These are phyloP conservation scores for Cercophora scortea DNA, from an alignment of 495 filamentous ascomycete genomes.

Conservation along the genomic window DNA sequence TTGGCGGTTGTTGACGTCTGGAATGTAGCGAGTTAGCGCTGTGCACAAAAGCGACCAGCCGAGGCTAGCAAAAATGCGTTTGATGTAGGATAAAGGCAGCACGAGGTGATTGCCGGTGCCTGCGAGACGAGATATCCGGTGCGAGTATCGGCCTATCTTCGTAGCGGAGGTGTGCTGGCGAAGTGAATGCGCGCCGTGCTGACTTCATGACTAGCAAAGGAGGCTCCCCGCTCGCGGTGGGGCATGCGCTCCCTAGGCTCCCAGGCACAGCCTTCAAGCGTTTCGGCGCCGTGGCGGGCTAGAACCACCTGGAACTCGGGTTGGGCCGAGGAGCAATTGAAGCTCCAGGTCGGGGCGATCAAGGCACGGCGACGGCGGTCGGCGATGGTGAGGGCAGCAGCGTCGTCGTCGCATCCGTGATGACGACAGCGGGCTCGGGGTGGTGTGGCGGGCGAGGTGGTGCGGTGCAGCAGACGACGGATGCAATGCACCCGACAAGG, in stretches of 20 bases:
- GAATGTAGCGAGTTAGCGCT: constrained; percentile 20
- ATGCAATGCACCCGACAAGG: background rate
- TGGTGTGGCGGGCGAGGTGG: constrained; percentile 8
- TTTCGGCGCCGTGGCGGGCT: constrained; percentile 1
- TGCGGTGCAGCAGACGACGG: constrained; percentile 11
- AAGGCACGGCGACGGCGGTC: constrained; percentile 3
- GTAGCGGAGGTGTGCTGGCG: constrained; percentile 2
- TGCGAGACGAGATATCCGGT: too few relatives aligned
- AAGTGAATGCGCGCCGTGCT: constrained; percentile 10
- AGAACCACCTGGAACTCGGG: constrained; percentile 1
- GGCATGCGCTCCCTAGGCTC: constrained; percentile 15
- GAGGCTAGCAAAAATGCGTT: constrained; percentile 6
- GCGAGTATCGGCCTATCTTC: too few relatives aligned
- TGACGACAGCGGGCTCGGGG: constrained; percentile 25
- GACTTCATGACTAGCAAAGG: constrained; percentile 18
- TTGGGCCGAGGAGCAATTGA: constrained; percentile 12
- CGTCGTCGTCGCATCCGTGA: constrained; percentile 23
- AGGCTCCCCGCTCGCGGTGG: constrained; percentile 24
- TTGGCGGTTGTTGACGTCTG: constrained; percentile 39
- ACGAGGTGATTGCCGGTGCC: too few relatives aligned
- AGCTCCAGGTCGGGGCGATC: constrained; percentile 1
- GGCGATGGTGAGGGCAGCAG: constrained; percentile 6
- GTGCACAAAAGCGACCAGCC: constrained; percentile 1
- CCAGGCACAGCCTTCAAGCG: constrained; percentile 9
- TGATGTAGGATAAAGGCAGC: constrained; percentile 4